Percentiles rank a stretch among this genome's conserved stretches.
These are phyloP conservation scores for Cryptococcus wingfieldii DNA, from an alignment of 1,284 basidiomycete genomes.

Conservation along the genomic window DNA sequence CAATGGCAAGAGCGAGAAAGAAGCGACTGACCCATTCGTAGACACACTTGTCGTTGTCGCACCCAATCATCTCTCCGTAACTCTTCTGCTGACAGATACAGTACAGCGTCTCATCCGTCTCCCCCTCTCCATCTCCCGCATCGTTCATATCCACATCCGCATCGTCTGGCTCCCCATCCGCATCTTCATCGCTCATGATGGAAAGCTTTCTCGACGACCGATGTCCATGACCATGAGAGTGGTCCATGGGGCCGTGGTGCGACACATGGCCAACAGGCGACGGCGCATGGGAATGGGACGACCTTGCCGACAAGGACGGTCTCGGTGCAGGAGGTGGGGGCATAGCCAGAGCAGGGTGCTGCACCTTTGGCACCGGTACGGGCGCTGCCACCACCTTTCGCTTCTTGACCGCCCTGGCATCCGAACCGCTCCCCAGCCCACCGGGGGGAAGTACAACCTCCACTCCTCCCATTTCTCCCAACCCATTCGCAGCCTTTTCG, in stretches of 20 bases:
- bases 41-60: constrained; percentile 83
- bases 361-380: constrained; percentile 5
- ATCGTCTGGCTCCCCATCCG: constrained; percentile 26
- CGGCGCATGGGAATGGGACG: constrained; percentile 8
- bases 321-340: constrained; percentile 24
- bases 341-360: constrained; percentile 20
- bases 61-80: constrained; percentile 88
- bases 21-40: constrained; percentile 80
- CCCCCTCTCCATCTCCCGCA: constrained; percentile 25
- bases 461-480: constrained; percentile 34
- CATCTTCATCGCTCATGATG: constrained; percentile 8
- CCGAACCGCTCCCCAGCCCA: constrained; percentile 35
- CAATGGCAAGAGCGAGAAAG: neutral
- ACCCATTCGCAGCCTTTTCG: constrained; percentile 14
- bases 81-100: constrained; percentile 80
- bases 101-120: constrained; percentile 60
- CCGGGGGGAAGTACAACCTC: constrained; percentile 36
- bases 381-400: constrained; percentile 9
- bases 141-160: constrained; percentile 22
- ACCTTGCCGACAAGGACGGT: constrained; percentile 15
- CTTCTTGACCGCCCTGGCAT: constrained; percentile 29
- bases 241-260: neutral
- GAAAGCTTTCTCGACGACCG: constrained; percentile 4
- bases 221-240: neutral
- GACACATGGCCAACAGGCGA: neutral